These are phyloP conservation scores for Echria macrotheca DNA, from an alignment of 495 filamentous ascomycete genomes.

Conservation along the genomic window DNA sequence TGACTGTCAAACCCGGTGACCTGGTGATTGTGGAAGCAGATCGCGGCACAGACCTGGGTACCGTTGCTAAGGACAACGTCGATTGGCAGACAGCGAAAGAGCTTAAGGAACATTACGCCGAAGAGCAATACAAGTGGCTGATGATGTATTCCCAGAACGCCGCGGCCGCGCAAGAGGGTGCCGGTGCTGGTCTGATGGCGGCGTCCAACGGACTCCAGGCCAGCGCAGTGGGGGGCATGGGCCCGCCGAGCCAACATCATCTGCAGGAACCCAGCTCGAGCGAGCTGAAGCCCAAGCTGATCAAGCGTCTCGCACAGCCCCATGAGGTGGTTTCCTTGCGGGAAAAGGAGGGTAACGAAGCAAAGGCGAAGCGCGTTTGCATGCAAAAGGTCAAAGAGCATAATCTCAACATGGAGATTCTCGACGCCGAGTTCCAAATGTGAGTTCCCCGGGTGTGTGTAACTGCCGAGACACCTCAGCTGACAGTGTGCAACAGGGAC, in stretches of 20 bases:
- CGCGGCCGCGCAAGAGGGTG: constrained; percentile 51
- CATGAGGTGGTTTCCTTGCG: constrained; percentile 82
- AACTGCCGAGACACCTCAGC: neutral
- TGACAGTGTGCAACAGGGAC: constrained; percentile 56
- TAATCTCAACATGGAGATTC: constrained; percentile 93
- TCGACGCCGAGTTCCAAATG: constrained; percentile 99
- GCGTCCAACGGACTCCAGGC: constrained; percentile 55
- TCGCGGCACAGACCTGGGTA: constrained; percentile 90
- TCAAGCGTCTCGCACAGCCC: constrained; percentile 84
- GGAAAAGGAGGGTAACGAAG: constrained; percentile 96
- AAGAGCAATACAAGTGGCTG: constrained; percentile 93
- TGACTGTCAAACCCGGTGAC: constrained; percentile 84
- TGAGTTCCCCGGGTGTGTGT: constrained; percentile 43
- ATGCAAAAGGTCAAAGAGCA: constrained; percentile 95
- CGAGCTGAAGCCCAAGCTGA: constrained; percentile 90
- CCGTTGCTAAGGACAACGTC: constrained; percentile 80
- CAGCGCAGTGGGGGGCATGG: constrained; percentile 70
- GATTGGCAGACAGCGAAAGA: constrained; percentile 79
- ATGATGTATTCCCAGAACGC: constrained; percentile 93
- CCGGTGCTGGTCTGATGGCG: constrained; percentile 50
- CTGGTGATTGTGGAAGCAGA: constrained; percentile 97
- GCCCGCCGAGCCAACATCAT: constrained; percentile 62
- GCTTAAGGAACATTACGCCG: constrained; percentile 77
- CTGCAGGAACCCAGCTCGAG: constrained; percentile 66
- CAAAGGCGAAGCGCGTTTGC: constrained; percentile 92